Conservation (phyloP, 2,329 filamentous ascomycete species). For the Fusarium nodosum region DNA sequence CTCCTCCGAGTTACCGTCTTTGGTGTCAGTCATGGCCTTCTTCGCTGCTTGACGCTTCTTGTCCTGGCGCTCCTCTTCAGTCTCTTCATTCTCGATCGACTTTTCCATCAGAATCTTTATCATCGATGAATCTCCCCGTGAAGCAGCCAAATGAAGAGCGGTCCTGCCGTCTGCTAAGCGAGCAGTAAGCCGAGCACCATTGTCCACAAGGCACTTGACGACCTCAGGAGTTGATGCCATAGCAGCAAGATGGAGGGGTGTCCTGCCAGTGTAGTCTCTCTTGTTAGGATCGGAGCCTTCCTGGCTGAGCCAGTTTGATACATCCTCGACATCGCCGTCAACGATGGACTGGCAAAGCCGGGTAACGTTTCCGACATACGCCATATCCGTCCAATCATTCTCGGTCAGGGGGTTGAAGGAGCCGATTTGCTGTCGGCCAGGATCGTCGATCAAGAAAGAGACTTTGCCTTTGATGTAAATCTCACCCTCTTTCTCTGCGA, state of each 20-base stretch:
- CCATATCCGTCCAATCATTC: slow-evolving; percentile 92
- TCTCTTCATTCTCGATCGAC: slow-evolving; percentile 80
- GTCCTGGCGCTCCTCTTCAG: slow-evolving; percentile 71
- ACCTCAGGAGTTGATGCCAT: slow-evolving; percentile 77
- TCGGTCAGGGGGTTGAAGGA: slow-evolving; percentile 85
- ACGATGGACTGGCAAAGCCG: slow-evolving; percentile 85
- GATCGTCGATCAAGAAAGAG: slow-evolving; percentile 82
- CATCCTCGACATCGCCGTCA: slow-evolving; percentile 76
- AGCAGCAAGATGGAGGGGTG: slow-evolving; percentile 82
- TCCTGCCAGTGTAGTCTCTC: slow-evolving; percentile 82
- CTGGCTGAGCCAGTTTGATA: slow-evolving; percentile 77
- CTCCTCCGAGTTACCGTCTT: slow-evolving; percentile 12
- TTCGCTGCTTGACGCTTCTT: slow-evolving; percentile 58
- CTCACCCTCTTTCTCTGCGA: slow-evolving; percentile 79
- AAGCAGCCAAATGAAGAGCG: slow-evolving; percentile 84
- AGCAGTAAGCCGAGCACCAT: slow-evolving; percentile 78
- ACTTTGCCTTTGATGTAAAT: slow-evolving; percentile 82
- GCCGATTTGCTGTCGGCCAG: slow-evolving; percentile 79
- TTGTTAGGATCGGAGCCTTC: slow-evolving; percentile 78
- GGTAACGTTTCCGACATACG: slow-evolving; percentile 84
- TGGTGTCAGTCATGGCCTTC: slow-evolving; percentile 7
- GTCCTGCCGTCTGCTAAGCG: slow-evolving; percentile 84
- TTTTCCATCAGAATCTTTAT: slow-evolving; percentile 79
- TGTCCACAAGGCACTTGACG: slow-evolving; percentile 77
- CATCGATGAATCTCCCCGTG: slow-evolving; percentile 76